Base-by-base conservation (phyloP, 108 stramenopile genomes). In the Skeletonema tropicum region DNA sequence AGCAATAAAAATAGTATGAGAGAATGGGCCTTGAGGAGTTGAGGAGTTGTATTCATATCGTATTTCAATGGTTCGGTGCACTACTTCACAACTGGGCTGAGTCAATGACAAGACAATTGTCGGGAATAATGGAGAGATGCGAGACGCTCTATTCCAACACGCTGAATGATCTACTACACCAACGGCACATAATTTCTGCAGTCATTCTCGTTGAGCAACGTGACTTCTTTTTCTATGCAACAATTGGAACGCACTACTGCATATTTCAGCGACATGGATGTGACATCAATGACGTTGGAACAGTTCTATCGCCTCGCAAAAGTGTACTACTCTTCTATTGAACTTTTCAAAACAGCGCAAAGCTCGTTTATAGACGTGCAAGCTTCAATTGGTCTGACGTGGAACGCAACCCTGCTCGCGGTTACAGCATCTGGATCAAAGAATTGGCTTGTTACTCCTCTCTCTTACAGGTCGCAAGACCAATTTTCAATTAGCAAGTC, bases 351-450 rank as follows among this genome's bases (percentile, higher is more conserved):
- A 52, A 23, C 36, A 73, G 42, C 62, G 6, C 58, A 60, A 39
- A 15, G 45, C 35, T 23, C 39, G 23, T 26, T 70, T 60, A 9
- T 58, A 33, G 69, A 58, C 17, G 26, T 29, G 6, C 60, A 57
- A 30, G 41, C 41, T 23, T 10, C 42, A 48, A 25, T 49, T 73
- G 61, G 21, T 3, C 19, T 73, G 17, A 46, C 62, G 31, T 73
- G 62, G 72, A 73, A 73, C 25, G 15, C 32, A 21, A 63, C 72
- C 35, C 35, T 73, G 46, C 14, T 61, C 19, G 10, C 33, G 33
- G 61, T n/a, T 19, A 49, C 52, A 8, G 8, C 23, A 55, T 55
- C 23, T 0, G 52, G 10, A 55, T 10, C 52, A 21, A 55, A 15
- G 52, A 55, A 21, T 5, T 55, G 52, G 52, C 8, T 23, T 21